phyloP scores from a whole-genome alignment of 208 protist species.

The Wallacemonas sp. region DNA sequence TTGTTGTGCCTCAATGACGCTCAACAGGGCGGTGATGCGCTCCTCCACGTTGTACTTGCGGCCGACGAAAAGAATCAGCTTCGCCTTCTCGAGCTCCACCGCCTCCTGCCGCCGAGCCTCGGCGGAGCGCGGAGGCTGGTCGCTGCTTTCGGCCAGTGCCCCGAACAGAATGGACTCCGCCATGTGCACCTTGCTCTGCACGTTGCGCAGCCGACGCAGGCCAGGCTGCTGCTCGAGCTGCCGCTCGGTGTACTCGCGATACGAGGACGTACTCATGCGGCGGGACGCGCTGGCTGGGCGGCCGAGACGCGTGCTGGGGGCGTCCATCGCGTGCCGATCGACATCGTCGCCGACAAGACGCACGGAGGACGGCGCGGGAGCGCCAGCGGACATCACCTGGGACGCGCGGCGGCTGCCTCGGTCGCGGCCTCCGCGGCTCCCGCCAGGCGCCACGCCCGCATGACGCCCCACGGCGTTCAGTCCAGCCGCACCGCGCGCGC shows the following conservation, averaged over 20 bases:
- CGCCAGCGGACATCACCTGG: too few relatives aligned
- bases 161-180: slow-evolving; percentile 27
- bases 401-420: too few relatives aligned
- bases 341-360: background rate
- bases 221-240: slow-evolving; percentile 27
- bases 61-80: slow-evolving; percentile 78
- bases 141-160: slow-evolving; percentile 10
- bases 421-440: too few relatives aligned
- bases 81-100: slow-evolving; percentile 63
- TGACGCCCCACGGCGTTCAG: too few relatives aligned
- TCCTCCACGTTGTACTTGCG: slow-evolving; percentile 66
- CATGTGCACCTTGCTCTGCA: slow-evolving; percentile 33
- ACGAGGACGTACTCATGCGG: background rate
- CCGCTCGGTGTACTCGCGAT: slow-evolving; percentile 25
- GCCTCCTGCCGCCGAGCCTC: slow-evolving; percentile 49
- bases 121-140: slow-evolving; percentile 25
- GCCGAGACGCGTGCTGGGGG: too few relatives aligned
- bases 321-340: too few relatives aligned
- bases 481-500: too few relatives aligned
- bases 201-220: slow-evolving; percentile 28
- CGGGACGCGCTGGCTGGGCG: background rate
- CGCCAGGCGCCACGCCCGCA: too few relatives aligned
- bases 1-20: slow-evolving; percentile 19
- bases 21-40: slow-evolving; percentile 44
- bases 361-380: background rate